Percentiles rank a stretch among this genome's conserved stretches.
phyloP scores from a whole-genome alignment of 495 filamentous ascomycete genomes.

The Amphirosellinia nigrospora region DNA sequence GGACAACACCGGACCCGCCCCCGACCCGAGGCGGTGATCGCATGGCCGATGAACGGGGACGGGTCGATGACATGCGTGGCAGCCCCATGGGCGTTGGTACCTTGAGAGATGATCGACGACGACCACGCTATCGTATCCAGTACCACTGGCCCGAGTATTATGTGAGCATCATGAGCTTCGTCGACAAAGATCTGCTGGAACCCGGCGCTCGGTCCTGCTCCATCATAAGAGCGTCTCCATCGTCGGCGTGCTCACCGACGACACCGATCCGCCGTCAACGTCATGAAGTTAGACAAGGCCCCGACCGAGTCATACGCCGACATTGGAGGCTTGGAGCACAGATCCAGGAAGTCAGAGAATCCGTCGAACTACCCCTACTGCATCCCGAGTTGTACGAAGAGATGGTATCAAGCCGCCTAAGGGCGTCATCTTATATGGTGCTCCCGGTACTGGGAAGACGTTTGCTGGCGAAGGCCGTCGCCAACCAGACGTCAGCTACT shows the following conservation, averaged over 20 bases:
- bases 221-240: constrained; percentile 99
- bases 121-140: constrained; percentile 99
- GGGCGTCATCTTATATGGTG: constrained; percentile 98
- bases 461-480: constrained; percentile 95
- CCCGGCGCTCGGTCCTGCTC: constrained; percentile 94
- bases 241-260: constrained; percentile 95
- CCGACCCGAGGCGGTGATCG: constrained; percentile 73
- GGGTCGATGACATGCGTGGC: constrained; percentile 98
- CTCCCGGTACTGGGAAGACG: constrained; percentile 96
- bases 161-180: constrained; percentile 99
- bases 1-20: constrained; percentile 63
- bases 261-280: constrained; percentile 95
- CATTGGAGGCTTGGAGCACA: constrained; percentile 95
- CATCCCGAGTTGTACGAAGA: constrained; percentile 99
- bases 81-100: constrained; percentile 99
- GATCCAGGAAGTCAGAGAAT: constrained; percentile 97
- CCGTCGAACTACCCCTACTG: constrained; percentile 92
- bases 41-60: constrained; percentile 92
- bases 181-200: constrained; percentile 98
- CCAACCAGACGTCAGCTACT: constrained; percentile 97
- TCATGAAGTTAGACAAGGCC: constrained; percentile 99
- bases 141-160: constrained; percentile 98
- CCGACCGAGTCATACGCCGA: constrained; percentile 98
- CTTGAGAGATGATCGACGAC: constrained; percentile 98
- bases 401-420: constrained; percentile 99